These are phyloP conservation scores for Pyrus hybrid DNA, from an alignment of 331 rosid species.

Conservation along the genomic window DNA sequence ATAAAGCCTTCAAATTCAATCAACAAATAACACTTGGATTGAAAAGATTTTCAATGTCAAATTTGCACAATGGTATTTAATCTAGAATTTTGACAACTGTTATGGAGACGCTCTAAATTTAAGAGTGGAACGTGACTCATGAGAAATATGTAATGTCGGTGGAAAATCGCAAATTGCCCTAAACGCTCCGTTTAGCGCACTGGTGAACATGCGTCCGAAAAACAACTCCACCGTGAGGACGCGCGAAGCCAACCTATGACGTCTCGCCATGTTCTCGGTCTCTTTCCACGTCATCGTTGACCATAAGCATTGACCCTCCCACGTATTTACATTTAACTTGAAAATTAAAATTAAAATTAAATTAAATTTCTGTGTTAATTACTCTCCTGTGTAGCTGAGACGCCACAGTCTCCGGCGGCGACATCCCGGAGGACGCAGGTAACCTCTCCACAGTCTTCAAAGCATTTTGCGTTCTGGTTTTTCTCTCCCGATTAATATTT, in stretches of 20 bases:
- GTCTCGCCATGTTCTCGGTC: not conserved
- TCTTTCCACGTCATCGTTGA: not conserved
- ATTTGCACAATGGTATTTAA: too few species aligned
- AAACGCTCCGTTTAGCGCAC: not conserved
- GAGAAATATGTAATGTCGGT: too few species aligned
- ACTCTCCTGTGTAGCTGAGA: not conserved
- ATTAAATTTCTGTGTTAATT: not conserved
- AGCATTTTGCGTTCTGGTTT: not conserved
- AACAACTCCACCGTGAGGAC: not conserved
- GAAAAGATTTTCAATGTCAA: rapidly evolving
- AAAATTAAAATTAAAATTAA: not conserved
- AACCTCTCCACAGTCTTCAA: not conserved
- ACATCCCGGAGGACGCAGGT: not conserved
- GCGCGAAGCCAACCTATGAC: not conserved
- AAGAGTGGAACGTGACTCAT: too few species aligned
- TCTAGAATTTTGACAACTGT: too few species aligned
- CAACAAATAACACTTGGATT: too few species aligned
- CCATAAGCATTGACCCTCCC: not conserved
- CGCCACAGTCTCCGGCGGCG: not conserved
- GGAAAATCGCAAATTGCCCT: not conserved
- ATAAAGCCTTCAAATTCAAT: too few species aligned
- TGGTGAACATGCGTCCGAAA: not conserved
- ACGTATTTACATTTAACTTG: not conserved
- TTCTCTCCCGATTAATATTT: not conserved
- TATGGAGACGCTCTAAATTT: too few species aligned